Evolutionary conservation across 805 yeast genomes (phyloP), one percentile per base, ranked within the genome.

Genomic region (Teunomyces aglyptinius): DNA sequence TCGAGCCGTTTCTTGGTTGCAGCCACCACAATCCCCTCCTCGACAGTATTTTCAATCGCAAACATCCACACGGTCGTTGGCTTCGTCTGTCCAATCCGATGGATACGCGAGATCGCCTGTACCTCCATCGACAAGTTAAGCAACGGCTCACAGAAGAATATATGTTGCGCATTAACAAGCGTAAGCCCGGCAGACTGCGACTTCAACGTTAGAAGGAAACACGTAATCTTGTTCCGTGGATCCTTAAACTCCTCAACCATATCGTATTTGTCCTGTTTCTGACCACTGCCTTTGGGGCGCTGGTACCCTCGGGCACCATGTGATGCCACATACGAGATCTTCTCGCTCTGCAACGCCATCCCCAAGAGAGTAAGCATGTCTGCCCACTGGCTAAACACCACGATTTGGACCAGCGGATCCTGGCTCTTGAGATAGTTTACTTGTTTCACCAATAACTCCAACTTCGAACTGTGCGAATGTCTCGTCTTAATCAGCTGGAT

Each of bases 11-110:
- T 82, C 49, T 78, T 75, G 0, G 90, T 81, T 0, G 89, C 77
- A 45, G 86, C 62, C n/a, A 80, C 65, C 28, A 89, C 79, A 39
- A 94, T 87, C 38, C 89, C 85, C 60, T 92, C 96, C 63, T 94
- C 99, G 12, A 94, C 96, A 0, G 96, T 82, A 34, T 85, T 83
- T 46, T 78, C 80, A 46, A 91, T 85, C 19, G 86, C 83, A 68
- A 92, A 90, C 80, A 86, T 85, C 97, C 98, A 94, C 1, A 92
- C 96, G 1, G 83, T 85, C 0, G 99, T 94, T 12, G 80, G 82
- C 38, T 76, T 71, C 2, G 75, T 77, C 64, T 94, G 99, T 0
- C 99, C 99, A 59, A 92, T 91, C 51, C 99, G 71, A 60, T 92
- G 96, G 36, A 94, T 82, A 51, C 99, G 77, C 42, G 95, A 88